Percentiles rank a stretch among this genome's conserved stretches.
Evolutionary conservation across 768 basidiomycete genomes (phyloP).

Genomic region (Paxillus ammoniavirescens): DNA sequence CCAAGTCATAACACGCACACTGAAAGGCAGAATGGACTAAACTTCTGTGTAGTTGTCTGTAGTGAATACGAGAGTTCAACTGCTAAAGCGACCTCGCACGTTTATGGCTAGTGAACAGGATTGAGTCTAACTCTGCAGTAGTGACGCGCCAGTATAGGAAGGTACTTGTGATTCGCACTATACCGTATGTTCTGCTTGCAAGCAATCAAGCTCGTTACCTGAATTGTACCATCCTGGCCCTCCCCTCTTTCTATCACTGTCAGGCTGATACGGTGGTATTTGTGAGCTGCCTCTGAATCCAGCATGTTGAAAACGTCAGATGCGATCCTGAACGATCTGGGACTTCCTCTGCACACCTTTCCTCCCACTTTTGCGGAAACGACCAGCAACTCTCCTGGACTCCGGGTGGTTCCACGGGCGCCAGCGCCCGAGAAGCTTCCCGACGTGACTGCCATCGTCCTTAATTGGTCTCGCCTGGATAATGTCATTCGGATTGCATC

Average conservation of each 20-base stretch:
- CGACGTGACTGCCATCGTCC: conserved; percentile 54
- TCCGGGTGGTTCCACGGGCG: conserved; percentile 12
- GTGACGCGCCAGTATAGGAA: too few species aligned
- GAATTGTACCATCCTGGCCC: too few species aligned
- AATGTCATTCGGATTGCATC: conserved; percentile 59
- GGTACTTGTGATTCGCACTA: too few species aligned
- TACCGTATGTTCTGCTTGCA: too few species aligned
- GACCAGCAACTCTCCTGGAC: neutral
- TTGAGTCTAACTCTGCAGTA: too few species aligned
- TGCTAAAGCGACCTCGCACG: too few species aligned
- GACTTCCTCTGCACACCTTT: conserved; percentile 12
- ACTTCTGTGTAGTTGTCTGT: conserved; percentile 15
- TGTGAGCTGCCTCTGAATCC: too few species aligned
- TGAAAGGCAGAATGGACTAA: conserved; percentile 93
- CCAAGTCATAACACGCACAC: conserved; percentile 74
- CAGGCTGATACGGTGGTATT: too few species aligned
- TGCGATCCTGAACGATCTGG: conserved; percentile 12
- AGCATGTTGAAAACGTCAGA: conserved; percentile 1
- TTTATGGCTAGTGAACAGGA: neutral
- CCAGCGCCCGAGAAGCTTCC: conserved; percentile 16
- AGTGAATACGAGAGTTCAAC: neutral
- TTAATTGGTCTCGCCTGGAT: conserved; percentile 66
- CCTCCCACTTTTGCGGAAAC: conserved; percentile 17
- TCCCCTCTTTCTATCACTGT: too few species aligned
- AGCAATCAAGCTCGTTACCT: too few species aligned